Base-by-base conservation (phyloP, 2,329 filamentous ascomycete genomes). In the Fusarium mexicanum region DNA sequence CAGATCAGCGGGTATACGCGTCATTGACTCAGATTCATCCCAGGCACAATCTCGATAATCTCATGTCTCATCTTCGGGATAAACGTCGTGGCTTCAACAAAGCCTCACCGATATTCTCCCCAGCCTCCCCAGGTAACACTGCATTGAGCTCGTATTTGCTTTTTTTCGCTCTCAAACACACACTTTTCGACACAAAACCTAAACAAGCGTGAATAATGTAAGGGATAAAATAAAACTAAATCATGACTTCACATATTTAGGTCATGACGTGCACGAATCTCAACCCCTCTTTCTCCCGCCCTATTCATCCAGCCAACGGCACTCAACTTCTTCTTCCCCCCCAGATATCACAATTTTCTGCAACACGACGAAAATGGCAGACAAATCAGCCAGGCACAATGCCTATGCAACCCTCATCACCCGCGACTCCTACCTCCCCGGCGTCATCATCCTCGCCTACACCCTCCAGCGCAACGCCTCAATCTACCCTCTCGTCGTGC, bases 361-460 rank as follows among this genome's bases (percentile, higher is more conserved):
- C 55, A 68, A 37, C 14, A 29, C 11, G 60, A 64, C 41, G 14
- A 29, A 58, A 33, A 72, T 72, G 69, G 46, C 54, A 41, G 26
- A n/a, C 3, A 55, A 47, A 14, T 8, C 31, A 29, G 14, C 51
- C 17, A 40, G 66, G 55, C 50, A 59, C 35, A 76, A 76, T 11
- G 73, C 73, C 58, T 76, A 74, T 61, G 69, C 73, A 59, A 76
- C 74, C 53, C 74, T 76, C 61, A 73, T 76, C 50, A 76, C 74
- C 18, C 73, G 73, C 20, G 53, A 74, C 29, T 76, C 74, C 9
- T 76, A 76, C 37, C 60, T 76, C 29, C 68, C 74, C n/a, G 74
- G 74, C 4, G 69, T 76, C 22, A 55, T 76, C 8, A 68, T 76
- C 29, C 71, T 76, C 2, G 73, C 73, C 24, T 68, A 76, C 57